Evolutionary conservation across 2,329 filamentous ascomycete genomes (phyloP).

Genomic region (Stylonectria norvegica): DNA sequence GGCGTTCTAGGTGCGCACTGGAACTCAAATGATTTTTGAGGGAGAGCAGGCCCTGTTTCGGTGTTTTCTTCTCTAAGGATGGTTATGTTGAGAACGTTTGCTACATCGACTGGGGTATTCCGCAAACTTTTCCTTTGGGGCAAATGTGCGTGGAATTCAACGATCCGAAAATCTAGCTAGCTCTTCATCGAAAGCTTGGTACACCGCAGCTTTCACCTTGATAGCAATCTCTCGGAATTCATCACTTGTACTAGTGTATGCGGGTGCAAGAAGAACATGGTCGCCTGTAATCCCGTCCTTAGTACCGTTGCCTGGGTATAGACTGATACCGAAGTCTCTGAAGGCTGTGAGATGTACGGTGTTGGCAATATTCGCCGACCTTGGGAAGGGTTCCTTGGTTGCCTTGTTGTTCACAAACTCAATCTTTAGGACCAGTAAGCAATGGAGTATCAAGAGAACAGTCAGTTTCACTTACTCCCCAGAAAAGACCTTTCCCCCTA

Average conservation of each 20-base stretch:
- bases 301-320: slow-evolving; percentile 36
- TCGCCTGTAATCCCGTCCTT: slow-evolving; percentile 22
- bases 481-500: slow-evolving; percentile 30
- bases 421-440: slow-evolving; percentile 14
- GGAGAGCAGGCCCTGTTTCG: no score
- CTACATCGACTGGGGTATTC: no score
- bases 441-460: background rate
- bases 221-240: slow-evolving; percentile 19
- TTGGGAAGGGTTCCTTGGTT: slow-evolving; percentile 30
- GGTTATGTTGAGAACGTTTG: no score
- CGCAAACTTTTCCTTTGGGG: no score
- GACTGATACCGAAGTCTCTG: slow-evolving; percentile 43
- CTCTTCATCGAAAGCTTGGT: slow-evolving; percentile 9
- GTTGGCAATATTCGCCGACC: slow-evolving; percentile 26
- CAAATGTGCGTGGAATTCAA: no score
- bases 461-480: slow-evolving; percentile 19
- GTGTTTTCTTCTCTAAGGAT: no score
- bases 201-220: slow-evolving; percentile 13
- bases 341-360: slow-evolving; percentile 37
- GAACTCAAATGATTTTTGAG: no score
- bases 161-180: no score
- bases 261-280: slow-evolving; percentile 31
- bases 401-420: slow-evolving; percentile 28
- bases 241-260: slow-evolving; percentile 41
- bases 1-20: no score